Evolutionary conservation across 108 stramenopile genomes (phyloP).

Genomic region (Epipyxis sp.): DNA sequence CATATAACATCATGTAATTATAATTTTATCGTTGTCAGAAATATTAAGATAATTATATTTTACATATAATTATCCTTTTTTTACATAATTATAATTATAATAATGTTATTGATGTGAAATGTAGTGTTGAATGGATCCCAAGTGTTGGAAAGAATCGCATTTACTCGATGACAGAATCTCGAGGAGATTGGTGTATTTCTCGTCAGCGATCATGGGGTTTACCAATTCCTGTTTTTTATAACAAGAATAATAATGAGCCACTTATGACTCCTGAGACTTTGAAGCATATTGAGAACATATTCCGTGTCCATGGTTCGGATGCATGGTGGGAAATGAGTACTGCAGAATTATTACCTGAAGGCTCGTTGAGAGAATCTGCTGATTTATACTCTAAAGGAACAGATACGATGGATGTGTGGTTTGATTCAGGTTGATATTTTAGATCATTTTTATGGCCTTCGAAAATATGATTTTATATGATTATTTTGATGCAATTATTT

Average conservation of each 20-base stretch:
- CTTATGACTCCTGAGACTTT: slow-evolving; percentile 79
- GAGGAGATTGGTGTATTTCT: slow-evolving; percentile 97
- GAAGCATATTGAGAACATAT: slow-evolving; percentile 69
- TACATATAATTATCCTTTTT: no score
- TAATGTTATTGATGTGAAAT: no score
- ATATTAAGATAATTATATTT: no score
- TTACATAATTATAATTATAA: no score
- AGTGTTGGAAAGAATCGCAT: slow-evolving; percentile 77
- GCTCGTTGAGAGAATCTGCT: slow-evolving; percentile 68
- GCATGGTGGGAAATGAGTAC: slow-evolving; percentile 92
- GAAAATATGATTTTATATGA: no score
- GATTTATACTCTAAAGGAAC: slow-evolving; percentile 89
- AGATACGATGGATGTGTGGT: slow-evolving; percentile 99
- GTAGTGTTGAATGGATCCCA: slow-evolving; percentile 92
- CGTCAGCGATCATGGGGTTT: slow-evolving; percentile 97
- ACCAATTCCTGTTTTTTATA: slow-evolving; percentile 92
- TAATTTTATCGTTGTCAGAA: no score
- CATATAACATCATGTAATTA: no score
- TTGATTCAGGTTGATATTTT: slow-evolving; percentile 97
- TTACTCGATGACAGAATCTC: slow-evolving; percentile 65
- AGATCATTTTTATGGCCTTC: no score
- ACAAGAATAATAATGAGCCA: slow-evolving; percentile 35
- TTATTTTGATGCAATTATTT: no score
- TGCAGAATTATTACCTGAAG: slow-evolving; percentile 79
- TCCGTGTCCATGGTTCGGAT: slow-evolving; percentile 86